These are phyloP conservation scores for Coniferiporia sulphurascens DNA, from an alignment of 1,284 basidiomycete species.

Conservation along the genomic window DNA sequence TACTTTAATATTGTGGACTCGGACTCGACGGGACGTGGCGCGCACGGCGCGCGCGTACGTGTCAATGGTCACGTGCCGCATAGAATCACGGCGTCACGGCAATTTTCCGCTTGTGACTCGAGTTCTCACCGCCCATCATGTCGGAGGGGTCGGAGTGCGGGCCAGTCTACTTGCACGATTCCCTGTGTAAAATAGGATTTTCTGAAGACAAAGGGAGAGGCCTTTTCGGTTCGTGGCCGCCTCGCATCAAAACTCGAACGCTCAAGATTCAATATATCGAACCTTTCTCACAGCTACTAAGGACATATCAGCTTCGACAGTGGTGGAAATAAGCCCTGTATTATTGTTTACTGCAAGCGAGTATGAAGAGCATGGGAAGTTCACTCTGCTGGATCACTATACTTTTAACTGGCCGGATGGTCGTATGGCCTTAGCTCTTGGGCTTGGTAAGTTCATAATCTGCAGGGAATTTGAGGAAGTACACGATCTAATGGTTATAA, in stretches of 20 bases:
- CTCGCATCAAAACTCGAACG: not conserved
- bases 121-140: no score
- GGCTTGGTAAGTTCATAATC: slow-evolving; percentile 57
- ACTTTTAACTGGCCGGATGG: slow-evolving; percentile 81
- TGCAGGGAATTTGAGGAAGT: not conserved
- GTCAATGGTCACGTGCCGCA: not conserved
- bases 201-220: slow-evolving; percentile 53
- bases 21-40: not conserved
- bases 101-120: no score
- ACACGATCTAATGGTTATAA: not conserved
- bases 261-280: not conserved
- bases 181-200: slow-evolving; percentile 29
- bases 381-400: slow-evolving; percentile 80
- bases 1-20: not conserved
- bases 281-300: slow-evolving; percentile 42
- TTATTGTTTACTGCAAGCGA: slow-evolving; percentile 71
- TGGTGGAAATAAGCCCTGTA: slow-evolving; percentile 86
- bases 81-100: not conserved
- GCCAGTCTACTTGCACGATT: not conserved
- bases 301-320: slow-evolving; percentile 54
- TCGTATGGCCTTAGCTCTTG: slow-evolving; percentile 82
- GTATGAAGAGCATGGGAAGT: slow-evolving; percentile 61
- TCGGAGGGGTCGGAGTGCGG: not conserved
- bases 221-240: slow-evolving; percentile 48
- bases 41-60: not conserved